Evolutionary conservation across 768 basidiomycete genomes (phyloP).

Genomic region (Cantharellus cinnabarinus): DNA sequence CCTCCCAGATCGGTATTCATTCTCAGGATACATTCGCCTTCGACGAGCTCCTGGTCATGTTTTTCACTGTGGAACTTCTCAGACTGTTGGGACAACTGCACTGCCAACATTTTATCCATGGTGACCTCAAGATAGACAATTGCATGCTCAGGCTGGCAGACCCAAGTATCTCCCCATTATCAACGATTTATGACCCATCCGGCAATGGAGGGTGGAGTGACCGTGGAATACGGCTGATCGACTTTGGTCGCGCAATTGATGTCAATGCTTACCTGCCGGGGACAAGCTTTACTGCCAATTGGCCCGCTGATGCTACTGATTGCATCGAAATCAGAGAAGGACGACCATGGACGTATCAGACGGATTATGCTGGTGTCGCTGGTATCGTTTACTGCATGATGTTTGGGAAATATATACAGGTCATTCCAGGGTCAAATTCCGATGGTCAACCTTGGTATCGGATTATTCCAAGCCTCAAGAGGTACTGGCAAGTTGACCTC

Average conservation of each 20-base stretch:
- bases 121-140: slow-evolving; percentile 98
- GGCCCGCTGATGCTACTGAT: slow-evolving; percentile 76
- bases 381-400: slow-evolving; percentile 90
- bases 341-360: slow-evolving; percentile 79
- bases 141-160: slow-evolving; percentile 75
- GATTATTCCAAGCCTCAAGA: slow-evolving; percentile 59
- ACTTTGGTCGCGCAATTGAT: slow-evolving; percentile 94
- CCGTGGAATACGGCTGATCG: slow-evolving; percentile 85
- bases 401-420: slow-evolving; percentile 89
- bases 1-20: slow-evolving; percentile 52
- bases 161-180: slow-evolving; percentile 31
- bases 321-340: slow-evolving; percentile 78
- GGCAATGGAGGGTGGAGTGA: slow-evolving; percentile 70
- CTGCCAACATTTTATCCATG: slow-evolving; percentile 71
- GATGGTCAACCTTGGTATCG: slow-evolving; percentile 27
- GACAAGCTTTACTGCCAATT: slow-evolving; percentile 72
- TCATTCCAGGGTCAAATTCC: slow-evolving; percentile 28
- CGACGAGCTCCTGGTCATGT: slow-evolving; percentile 85
- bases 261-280: slow-evolving; percentile 54
- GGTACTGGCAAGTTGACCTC: slow-evolving; percentile 86
- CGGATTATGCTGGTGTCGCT: slow-evolving; percentile 92
- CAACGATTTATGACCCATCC: slow-evolving; percentile 48
- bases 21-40: slow-evolving; percentile 45
- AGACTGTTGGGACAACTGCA: slow-evolving; percentile 71
- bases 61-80: slow-evolving; percentile 84